These are phyloP conservation scores for Talaromyces adpressus DNA, from an alignment of 495 filamentous ascomycete genomes.

Conservation along the genomic window DNA sequence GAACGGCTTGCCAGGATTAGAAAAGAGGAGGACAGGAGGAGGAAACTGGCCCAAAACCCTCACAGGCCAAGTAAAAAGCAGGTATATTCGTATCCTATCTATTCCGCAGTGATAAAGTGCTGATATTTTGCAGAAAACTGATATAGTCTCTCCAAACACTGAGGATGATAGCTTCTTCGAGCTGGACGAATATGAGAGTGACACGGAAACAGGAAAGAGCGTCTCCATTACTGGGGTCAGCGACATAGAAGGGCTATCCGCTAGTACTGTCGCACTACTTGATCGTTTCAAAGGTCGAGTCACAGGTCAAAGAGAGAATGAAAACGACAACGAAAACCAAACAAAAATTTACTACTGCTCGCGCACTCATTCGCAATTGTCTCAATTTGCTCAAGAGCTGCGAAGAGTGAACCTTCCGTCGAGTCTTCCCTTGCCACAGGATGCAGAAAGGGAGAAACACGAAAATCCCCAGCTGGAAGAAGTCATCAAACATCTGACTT, in stretches of 20 bases:
- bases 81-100: constrained; percentile 20
- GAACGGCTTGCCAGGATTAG: constrained; percentile 58
- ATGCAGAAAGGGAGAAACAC: constrained; percentile 21
- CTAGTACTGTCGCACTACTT: constrained; percentile 34
- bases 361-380: constrained; percentile 88
- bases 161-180: constrained; percentile 63
- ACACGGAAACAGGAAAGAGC: constrained; percentile 33
- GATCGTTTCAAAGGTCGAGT: constrained; percentile 29
- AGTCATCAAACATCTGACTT: constrained; percentile 72
- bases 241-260: constrained; percentile 30
- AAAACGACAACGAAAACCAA: constrained; percentile 47
- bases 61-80: constrained; percentile 44
- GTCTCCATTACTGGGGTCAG: constrained; percentile 12
- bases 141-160: neutral
- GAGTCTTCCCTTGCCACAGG: constrained; percentile 26
- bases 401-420: constrained; percentile 74
- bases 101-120: neutral
- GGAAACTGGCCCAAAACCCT: constrained; percentile 35
- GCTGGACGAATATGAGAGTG: constrained; percentile 75
- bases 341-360: constrained; percentile 91
- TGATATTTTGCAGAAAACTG: constrained; percentile 4
- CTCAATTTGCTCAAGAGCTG: constrained; percentile 88
- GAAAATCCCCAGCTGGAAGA: constrained; percentile 40
- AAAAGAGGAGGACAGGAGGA: constrained; percentile 58
- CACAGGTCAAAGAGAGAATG: constrained; percentile 38